These are phyloP conservation scores for Leccinum subgranulosum DNA, from an alignment of 768 basidiomycete genomes.

Conservation along the genomic window DNA sequence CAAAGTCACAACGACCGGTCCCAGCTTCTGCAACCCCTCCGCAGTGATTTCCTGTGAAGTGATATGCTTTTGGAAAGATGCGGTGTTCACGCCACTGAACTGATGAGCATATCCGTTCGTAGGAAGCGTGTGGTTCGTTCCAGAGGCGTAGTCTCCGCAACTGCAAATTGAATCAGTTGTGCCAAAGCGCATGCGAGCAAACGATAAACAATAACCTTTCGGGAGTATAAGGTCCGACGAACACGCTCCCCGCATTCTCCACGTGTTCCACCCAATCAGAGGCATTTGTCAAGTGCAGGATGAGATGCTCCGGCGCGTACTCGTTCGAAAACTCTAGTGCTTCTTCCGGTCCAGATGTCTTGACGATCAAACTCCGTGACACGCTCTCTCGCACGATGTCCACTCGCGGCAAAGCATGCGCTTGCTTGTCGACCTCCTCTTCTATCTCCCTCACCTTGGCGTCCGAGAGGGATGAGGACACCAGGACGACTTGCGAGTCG, in stretches of 20 bases:
- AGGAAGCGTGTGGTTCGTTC: constrained; percentile 97
- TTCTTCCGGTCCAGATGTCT: constrained; percentile 60
- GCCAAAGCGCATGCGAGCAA: not conserved
- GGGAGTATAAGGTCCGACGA: constrained; percentile 92
- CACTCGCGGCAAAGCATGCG: constrained; percentile 79
- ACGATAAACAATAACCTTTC: constrained; percentile 68
- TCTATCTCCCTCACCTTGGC: constrained; percentile 73
- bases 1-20: constrained; percentile 83
- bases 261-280: constrained; percentile 59
- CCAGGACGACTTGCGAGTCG: constrained; percentile 96
- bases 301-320: constrained; percentile 97
- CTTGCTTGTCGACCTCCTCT: constrained; percentile 81
- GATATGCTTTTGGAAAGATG: constrained; percentile 98
- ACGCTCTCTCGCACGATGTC: constrained; percentile 90
- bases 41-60: constrained; percentile 91
- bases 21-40: constrained; percentile 71
- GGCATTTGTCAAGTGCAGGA: constrained; percentile 81
- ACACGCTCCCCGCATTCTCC: constrained; percentile 94
- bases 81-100: constrained; percentile 97
- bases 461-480: constrained; percentile 67
- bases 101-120: constrained; percentile 96
- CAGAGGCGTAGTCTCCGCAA: constrained; percentile 98
- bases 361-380: constrained; percentile 86
- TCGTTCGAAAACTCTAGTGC: constrained; percentile 92
- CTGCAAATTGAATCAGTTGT: constrained; percentile 39